Evolutionary conservation across 495 filamentous ascomycete genomes (phyloP).

Genomic region (Aeminium ludgeri): DNA sequence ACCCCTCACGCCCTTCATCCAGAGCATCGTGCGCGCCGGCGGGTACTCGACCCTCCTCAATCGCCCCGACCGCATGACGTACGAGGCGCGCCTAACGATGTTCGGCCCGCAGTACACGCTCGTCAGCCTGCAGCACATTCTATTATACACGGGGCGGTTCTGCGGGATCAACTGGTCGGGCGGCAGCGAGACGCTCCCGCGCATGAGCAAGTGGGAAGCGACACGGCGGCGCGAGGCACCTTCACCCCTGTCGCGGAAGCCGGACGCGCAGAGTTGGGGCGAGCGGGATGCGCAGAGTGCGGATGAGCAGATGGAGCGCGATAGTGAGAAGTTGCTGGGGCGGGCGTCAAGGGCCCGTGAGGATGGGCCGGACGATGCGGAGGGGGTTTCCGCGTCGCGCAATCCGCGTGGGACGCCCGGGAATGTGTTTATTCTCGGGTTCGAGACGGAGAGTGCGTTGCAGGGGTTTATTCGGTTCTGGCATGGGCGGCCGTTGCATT

Average conservation of each 20-base stretch:
- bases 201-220: constrained; percentile 9
- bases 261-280: background rate
- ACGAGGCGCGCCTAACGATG: constrained; percentile 20
- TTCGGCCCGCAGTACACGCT: constrained; percentile 15
- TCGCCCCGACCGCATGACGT: constrained; percentile 6
- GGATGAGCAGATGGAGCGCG: constrained; percentile 1
- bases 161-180: constrained; percentile 19
- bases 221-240: background rate
- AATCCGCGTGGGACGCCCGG: constrained; percentile 1
- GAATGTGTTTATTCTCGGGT: constrained; percentile 19
- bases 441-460: constrained; percentile 18
- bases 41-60: constrained; percentile 17
- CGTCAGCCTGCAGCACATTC: constrained; percentile 9
- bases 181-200: constrained; percentile 5
- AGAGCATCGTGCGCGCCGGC: constrained; percentile 12
- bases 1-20: constrained; percentile 16
- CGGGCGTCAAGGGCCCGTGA: background rate
- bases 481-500: constrained; percentile 15
- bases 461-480: constrained; percentile 21
- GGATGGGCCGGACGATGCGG: background rate
- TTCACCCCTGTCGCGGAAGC: constrained; percentile 1
- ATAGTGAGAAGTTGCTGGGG: background rate
- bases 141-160: constrained; percentile 10
- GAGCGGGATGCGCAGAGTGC: background rate
- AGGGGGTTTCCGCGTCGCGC: background rate